These are phyloP conservation scores for Eucalyptus regnans DNA, from an alignment of 345 rosid genomes.

Conservation along the genomic window DNA sequence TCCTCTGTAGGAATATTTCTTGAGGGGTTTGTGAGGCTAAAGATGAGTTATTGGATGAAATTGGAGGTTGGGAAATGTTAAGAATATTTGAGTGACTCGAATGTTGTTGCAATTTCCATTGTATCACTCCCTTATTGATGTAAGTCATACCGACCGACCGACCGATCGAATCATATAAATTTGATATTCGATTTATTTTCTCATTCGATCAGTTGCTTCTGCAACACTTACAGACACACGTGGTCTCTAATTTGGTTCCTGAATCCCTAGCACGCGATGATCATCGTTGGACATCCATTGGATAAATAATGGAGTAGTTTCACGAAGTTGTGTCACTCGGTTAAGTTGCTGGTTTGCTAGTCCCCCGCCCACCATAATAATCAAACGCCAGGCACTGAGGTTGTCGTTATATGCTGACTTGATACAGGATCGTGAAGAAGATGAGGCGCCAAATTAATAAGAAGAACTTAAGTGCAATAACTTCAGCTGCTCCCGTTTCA, in stretches of 20 bases:
- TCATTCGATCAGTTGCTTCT: not conserved
- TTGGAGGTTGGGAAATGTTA: too few relatives aligned
- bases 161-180: too few relatives aligned
- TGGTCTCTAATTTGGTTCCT: not conserved
- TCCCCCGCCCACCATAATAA: not conserved
- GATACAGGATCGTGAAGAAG: not conserved
- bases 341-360: not conserved
- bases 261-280: not conserved
- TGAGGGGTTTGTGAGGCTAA: not conserved
- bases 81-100: rapidly evolving
- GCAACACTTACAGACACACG: not conserved
- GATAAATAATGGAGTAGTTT: not conserved
- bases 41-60: too few relatives aligned
- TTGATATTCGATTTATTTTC: not conserved
- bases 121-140: too few relatives aligned
- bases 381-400: not conserved
- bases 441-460: not conserved
- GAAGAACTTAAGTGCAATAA: not conserved
- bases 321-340: not conserved
- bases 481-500: not conserved
- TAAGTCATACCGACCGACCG: too few relatives aligned
- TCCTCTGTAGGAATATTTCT: rapidly evolving
- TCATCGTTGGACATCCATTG: not conserved
- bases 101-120: not conserved
- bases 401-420: not conserved